These are phyloP conservation scores for Nannizzia gypsea DNA, from an alignment of 2,329 filamentous ascomycete genomes.

Conservation along the genomic window DNA sequence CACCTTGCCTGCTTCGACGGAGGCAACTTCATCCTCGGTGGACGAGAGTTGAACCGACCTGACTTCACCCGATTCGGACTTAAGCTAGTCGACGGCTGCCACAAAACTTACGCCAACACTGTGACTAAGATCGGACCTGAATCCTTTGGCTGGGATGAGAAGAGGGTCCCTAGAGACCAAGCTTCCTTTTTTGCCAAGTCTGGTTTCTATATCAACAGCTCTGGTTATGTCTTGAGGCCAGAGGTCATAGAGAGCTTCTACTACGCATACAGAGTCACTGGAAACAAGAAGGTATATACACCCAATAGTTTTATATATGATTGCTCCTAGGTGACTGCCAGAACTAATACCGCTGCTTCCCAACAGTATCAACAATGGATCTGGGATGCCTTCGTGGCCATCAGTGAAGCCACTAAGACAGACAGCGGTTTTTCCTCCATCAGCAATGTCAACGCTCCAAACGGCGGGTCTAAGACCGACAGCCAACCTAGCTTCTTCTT, in stretches of 20 bases:
- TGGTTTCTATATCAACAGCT: constrained; percentile 59
- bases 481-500: constrained; percentile 83
- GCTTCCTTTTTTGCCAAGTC: constrained; percentile 50
- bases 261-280: constrained; percentile 73
- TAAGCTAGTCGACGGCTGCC: constrained; percentile 58
- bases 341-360: constrained; percentile 1
- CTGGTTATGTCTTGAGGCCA: constrained; percentile 58
- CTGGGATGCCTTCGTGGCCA: constrained; percentile 62
- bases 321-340: no score
- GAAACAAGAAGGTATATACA: constrained; percentile 43
- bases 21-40: constrained; percentile 75
- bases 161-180: constrained; percentile 37
- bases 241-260: constrained; percentile 78
- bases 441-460: constrained; percentile 50
- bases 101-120: constrained; percentile 58
- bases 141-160: constrained; percentile 50
- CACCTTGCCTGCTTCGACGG: constrained; percentile 69
- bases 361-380: constrained; percentile 63
- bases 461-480: constrained; percentile 52
- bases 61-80: constrained; percentile 66
- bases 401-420: constrained; percentile 52
- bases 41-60: constrained; percentile 52
- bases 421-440: constrained; percentile 58
- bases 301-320: background rate
- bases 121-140: constrained; percentile 68